phyloP scores from a whole-genome alignment of 2,329 filamentous ascomycete genomes.

The Monilinia fructicola region DNA sequence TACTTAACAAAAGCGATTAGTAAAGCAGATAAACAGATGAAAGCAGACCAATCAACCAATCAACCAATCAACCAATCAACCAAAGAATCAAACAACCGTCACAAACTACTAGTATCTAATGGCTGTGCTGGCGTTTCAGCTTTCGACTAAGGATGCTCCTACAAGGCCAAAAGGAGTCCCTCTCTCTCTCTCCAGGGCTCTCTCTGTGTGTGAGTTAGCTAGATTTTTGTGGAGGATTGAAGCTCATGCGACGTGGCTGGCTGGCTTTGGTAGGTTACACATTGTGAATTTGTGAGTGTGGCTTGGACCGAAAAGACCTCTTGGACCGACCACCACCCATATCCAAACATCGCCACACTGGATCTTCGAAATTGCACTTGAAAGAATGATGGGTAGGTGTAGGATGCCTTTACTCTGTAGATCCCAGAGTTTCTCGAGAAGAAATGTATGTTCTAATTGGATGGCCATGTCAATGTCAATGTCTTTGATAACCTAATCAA shows the following conservation, averaged over 20 bases:
- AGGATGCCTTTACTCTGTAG: too few species aligned
- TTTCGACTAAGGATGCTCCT: not conserved
- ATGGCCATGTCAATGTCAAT: not conserved
- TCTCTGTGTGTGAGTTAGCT: too few species aligned
- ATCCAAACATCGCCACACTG: not conserved
- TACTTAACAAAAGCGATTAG: too few species aligned
- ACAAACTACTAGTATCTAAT: too few species aligned
- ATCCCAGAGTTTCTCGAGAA: not conserved
- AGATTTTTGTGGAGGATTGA: not conserved
- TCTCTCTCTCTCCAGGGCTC: too few species aligned
- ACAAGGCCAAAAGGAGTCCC: too few species aligned
- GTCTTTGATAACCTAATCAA: not conserved
- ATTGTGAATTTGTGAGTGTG: not conserved
- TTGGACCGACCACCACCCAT: too few species aligned
- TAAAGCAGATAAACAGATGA: too few species aligned
- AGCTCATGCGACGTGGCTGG: conserved; percentile 2
- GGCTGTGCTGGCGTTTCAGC: conserved; percentile 5
- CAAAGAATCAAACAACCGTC: too few species aligned
- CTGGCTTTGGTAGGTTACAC: conserved; percentile 8
- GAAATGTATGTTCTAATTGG: not conserved
- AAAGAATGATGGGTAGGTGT: not conserved
- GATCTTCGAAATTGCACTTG: not conserved
- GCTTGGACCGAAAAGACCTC: not conserved
- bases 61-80: too few species aligned
- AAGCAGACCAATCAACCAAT: too few species aligned